phyloP scores from a whole-genome alignment of 2,329 filamentous ascomycete species.

The Aspergillus unguis region DNA sequence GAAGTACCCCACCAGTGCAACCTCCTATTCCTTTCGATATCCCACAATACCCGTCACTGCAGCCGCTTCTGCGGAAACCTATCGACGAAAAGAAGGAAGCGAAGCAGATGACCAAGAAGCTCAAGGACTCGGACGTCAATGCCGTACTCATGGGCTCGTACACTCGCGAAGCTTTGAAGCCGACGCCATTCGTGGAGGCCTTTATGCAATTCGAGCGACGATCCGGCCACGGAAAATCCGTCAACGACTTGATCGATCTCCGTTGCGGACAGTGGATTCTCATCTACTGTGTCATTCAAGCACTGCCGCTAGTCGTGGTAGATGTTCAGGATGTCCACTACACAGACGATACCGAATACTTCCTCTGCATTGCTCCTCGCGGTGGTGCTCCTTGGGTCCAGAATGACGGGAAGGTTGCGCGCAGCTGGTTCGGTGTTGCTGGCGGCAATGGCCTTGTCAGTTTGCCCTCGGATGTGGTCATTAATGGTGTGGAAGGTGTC shows the following conservation, averaged over 20 bases:
- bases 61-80: constrained; percentile 60
- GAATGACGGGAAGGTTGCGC: constrained; percentile 42
- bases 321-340: constrained; percentile 46
- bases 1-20: constrained; percentile 80
- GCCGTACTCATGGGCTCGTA: constrained; percentile 76
- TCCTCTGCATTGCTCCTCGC: constrained; percentile 49
- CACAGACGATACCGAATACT: constrained; percentile 48
- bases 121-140: constrained; percentile 75
- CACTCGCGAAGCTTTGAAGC: constrained; percentile 66
- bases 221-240: constrained; percentile 41
- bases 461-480: constrained; percentile 61
- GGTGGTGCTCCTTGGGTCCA: constrained; percentile 49
- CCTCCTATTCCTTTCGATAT: constrained; percentile 89
- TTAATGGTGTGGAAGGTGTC: constrained; percentile 64
- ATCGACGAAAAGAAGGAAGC: constrained; percentile 70
- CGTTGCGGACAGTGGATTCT: constrained; percentile 53
- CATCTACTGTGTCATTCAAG: constrained; percentile 50
- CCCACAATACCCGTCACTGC: constrained; percentile 70
- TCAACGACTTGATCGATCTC: constrained; percentile 46
- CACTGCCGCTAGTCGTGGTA: constrained; percentile 49
- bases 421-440: constrained; percentile 54
- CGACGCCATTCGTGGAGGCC: constrained; percentile 46
- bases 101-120: constrained; percentile 66
- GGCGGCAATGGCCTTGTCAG: constrained; percentile 62
- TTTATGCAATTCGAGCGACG: constrained; percentile 50